Evolutionary conservation across 768 basidiomycete genomes (phyloP).

Genomic region (Cubamyces lactineus): DNA sequence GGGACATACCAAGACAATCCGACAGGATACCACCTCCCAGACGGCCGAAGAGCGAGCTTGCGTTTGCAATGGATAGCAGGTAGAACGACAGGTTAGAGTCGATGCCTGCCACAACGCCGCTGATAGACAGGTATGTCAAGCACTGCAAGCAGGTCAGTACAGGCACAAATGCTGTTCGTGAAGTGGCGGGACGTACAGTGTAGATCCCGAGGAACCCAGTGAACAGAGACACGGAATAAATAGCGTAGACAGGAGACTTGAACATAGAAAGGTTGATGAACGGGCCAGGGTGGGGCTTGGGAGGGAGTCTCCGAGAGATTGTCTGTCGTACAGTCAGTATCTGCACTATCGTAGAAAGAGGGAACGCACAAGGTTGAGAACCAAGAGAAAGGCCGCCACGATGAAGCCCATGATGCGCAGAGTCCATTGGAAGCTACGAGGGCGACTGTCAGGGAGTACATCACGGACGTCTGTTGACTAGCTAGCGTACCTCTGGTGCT

Average conservation of each 20-base stretch:
- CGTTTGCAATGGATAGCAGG: slow-evolving; percentile 68
- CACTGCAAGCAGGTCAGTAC: slow-evolving; percentile 38
- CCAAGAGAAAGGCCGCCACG: neutral
- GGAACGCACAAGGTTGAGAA: slow-evolving; percentile 9
- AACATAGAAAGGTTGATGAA: slow-evolving; percentile 64
- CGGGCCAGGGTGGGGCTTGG: slow-evolving; percentile 54
- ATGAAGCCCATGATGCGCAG: slow-evolving; percentile 20
- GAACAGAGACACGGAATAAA: slow-evolving; percentile 60
- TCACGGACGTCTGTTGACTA: too few relatives aligned
- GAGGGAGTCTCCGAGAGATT: slow-evolving; percentile 46
- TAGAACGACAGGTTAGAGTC: slow-evolving; percentile 58
- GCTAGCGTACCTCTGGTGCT: slow-evolving; percentile 53
- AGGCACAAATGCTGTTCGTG: neutral
- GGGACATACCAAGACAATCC: slow-evolving; percentile 52
- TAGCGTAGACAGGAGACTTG: slow-evolving; percentile 51
- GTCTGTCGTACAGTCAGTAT: neutral
- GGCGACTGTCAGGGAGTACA: neutral
- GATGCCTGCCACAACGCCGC: slow-evolving; percentile 53
- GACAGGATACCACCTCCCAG: slow-evolving; percentile 53
- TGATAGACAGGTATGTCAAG: slow-evolving; percentile 67
- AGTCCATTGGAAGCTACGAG: slow-evolving; percentile 15
- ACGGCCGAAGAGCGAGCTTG: slow-evolving; percentile 63
- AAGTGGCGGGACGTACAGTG: slow-evolving; percentile 43
- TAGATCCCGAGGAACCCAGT: slow-evolving; percentile 69
- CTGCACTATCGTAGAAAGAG: too few relatives aligned